Conservation (phyloP, 1,284 basidiomycete species). For the Abortiporus biennis region DNA sequence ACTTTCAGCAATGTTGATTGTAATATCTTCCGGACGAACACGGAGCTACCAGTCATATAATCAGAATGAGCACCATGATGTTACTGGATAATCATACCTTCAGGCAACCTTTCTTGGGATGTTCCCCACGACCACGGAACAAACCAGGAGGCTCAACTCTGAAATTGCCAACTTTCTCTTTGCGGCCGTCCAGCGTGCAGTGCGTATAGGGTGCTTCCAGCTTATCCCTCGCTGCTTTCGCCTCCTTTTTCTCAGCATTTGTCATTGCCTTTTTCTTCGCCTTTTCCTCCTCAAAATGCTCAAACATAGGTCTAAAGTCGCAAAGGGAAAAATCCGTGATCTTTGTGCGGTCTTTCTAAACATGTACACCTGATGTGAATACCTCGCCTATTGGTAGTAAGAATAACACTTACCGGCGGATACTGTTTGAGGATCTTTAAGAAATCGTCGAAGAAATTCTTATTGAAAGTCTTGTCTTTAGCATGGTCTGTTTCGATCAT, state of each 20-base stretch:
- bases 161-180: conserved; percentile 98
- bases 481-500: conserved; percentile 94
- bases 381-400: conserved; percentile 1
- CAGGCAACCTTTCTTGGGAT: conserved; percentile 94
- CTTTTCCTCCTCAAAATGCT: conserved; percentile 88
- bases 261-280: conserved; percentile 90
- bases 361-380: conserved; percentile 1
- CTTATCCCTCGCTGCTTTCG: conserved; percentile 82
- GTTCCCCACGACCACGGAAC: conserved; percentile 96
- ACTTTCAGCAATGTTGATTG: conserved; percentile 84
- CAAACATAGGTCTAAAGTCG: conserved; percentile 94
- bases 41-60: conserved; percentile 53
- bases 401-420: conserved; percentile 69
- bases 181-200: conserved; percentile 89
- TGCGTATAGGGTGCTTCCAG: conserved; percentile 81
- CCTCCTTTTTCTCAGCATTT: conserved; percentile 81
- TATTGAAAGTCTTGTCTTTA: conserved; percentile 83
- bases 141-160: conserved; percentile 96
- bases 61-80: conserved; percentile 1
- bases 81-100: conserved; percentile 55
- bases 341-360: conserved; percentile 65
- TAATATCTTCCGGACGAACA: conserved; percentile 89
- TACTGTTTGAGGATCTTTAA: conserved; percentile 70
- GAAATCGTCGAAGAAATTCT: conserved; percentile 97
- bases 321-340: conserved; percentile 80